These are phyloP conservation scores for Aspergillus bertholletiae DNA, from an alignment of 495 filamentous ascomycete genomes.

Conservation along the genomic window DNA sequence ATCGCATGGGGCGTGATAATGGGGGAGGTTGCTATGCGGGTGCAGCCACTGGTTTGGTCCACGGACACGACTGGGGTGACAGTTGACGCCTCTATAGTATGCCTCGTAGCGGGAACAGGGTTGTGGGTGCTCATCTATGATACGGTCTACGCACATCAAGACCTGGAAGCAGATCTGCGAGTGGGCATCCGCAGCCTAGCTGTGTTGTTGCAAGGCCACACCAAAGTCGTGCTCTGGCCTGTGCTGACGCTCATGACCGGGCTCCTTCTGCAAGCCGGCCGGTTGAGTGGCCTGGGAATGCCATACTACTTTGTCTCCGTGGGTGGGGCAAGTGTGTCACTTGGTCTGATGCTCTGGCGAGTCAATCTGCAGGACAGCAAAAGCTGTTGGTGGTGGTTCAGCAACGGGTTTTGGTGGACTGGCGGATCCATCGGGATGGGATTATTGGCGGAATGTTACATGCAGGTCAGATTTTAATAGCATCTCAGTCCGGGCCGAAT, in stretches of 20 bases:
- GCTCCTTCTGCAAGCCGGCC: background rate
- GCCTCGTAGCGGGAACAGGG: background rate
- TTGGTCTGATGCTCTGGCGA: background rate
- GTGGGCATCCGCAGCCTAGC: slow-evolving; percentile 34
- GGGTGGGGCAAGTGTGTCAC: background rate
- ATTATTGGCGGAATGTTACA: background rate
- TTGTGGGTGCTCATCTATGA: slow-evolving; percentile 39
- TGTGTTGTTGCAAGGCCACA: slow-evolving; percentile 11
- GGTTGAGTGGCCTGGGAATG: background rate
- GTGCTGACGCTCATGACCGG: background rate
- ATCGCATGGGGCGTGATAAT: slow-evolving; percentile 3
- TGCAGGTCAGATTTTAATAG: too few relatives aligned
- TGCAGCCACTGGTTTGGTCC: slow-evolving; percentile 1
- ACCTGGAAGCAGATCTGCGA: slow-evolving; percentile 31
- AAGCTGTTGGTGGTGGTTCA: slow-evolving; percentile 3
- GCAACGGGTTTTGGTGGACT: background rate
- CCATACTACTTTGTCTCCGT: background rate
- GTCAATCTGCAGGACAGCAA: background rate
- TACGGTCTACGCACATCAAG: slow-evolving; percentile 42
- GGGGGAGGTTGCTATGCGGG: slow-evolving; percentile 26
- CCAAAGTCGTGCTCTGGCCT: background rate
- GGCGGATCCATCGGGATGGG: background rate
- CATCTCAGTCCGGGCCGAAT: too few relatives aligned
- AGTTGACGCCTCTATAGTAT: slow-evolving; percentile 18
- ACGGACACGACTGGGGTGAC: slow-evolving; percentile 13